These are phyloP conservation scores for Amanita pseudoporphyria DNA, from an alignment of 768 basidiomycete species.

Conservation along the genomic window DNA sequence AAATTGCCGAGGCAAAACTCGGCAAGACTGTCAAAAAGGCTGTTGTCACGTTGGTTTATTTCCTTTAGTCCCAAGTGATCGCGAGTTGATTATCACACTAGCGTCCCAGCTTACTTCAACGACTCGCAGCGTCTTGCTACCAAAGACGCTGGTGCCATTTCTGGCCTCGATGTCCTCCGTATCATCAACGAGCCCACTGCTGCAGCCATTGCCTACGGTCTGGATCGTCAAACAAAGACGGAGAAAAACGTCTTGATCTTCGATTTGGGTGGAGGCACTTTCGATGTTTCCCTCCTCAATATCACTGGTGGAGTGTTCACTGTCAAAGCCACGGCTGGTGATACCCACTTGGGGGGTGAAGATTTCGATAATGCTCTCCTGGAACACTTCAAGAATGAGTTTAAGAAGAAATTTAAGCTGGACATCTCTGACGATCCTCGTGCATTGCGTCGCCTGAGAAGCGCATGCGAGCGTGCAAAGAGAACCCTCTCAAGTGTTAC, in stretches of 20 bases:
- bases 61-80: background rate
- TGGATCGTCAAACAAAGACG: constrained; percentile 86
- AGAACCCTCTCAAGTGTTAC: constrained; percentile 96
- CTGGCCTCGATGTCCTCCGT: constrained; percentile 98
- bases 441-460: constrained; percentile 90
- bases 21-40: constrained; percentile 98
- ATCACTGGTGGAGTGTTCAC: constrained; percentile 98
- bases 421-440: constrained; percentile 97
- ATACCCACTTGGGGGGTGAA: constrained; percentile 99
- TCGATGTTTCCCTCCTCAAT: constrained; percentile 98
- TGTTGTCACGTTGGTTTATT: constrained; percentile 78
- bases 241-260: constrained; percentile 99
- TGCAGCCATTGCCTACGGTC: constrained; percentile 98
- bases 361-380: constrained; percentile 98
- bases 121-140: constrained; percentile 99
- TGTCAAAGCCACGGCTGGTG: constrained; percentile 98
- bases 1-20: constrained; percentile 98
- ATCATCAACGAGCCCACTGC: constrained; percentile 99
- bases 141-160: constrained; percentile 97
- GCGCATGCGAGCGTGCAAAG: constrained; percentile 99
- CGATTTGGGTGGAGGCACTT: constrained; percentile 99
- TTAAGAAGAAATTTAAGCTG: constrained; percentile 94
- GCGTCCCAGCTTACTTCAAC: constrained; percentile 99
- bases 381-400: constrained; percentile 99
- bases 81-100: constrained; percentile 16